Conservation (phyloP, 2,329 filamentous ascomycete genomes). For the Penicillium paneum region DNA sequence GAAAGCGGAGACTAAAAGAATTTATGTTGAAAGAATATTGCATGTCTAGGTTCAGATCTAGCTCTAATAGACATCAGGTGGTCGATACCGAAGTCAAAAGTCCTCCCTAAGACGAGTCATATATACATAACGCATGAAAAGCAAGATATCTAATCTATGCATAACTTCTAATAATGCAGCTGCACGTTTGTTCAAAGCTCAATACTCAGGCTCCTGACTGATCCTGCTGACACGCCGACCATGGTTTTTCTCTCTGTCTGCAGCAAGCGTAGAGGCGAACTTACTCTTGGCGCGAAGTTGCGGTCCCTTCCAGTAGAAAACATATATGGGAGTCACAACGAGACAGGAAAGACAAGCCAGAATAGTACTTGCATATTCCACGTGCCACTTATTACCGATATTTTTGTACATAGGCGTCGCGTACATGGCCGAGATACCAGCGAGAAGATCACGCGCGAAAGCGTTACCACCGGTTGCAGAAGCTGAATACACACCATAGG, state of each 20-base stretch:
- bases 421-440: slow-evolving; percentile 66
- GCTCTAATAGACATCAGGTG: not conserved
- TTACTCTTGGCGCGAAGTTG: slow-evolving; percentile 55
- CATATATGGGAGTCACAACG: slow-evolving; percentile 59
- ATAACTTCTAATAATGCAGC: not conserved
- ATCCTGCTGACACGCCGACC: slow-evolving; percentile 29
- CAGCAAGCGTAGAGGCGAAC: slow-evolving; percentile 58
- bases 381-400: slow-evolving; percentile 51
- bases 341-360: slow-evolving; percentile 58
- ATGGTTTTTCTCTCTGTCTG: slow-evolving; percentile 20
- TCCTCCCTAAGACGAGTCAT: not conserved
- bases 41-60: not conserved
- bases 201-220: slow-evolving; percentile 3
- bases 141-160: not conserved
- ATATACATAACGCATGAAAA: slow-evolving; percentile 6
- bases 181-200: slow-evolving; percentile 5
- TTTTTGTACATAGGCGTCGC: slow-evolving; percentile 62
- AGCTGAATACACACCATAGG: slow-evolving; percentile 69
- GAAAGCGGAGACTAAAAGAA: not conserved
- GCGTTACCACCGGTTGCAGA: slow-evolving; percentile 73
- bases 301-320: slow-evolving; percentile 62
- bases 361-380: slow-evolving; percentile 58
- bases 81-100: not conserved
- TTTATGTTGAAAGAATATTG: not conserved
- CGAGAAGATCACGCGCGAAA: slow-evolving; percentile 68